Conservation (phyloP, 2,329 filamentous ascomycete species). For the Hymenoscyphus fructigenus region DNA sequence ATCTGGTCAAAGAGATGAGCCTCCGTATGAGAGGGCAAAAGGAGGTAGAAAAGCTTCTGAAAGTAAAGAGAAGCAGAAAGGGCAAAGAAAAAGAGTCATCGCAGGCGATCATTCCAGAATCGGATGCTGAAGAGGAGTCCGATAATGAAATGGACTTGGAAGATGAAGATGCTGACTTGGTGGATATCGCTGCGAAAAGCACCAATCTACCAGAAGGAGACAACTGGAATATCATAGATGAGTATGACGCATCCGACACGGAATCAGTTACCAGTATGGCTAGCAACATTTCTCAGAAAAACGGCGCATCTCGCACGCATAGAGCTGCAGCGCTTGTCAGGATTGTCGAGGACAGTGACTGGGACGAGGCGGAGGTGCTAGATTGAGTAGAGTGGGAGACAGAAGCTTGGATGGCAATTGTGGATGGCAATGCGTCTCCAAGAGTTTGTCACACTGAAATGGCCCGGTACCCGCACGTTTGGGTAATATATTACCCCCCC, state of each 20-base stretch:
- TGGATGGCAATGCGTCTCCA: too few relatives aligned
- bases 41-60: slow-evolving; percentile 69
- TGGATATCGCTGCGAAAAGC: not conserved
- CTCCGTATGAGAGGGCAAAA: slow-evolving; percentile 69
- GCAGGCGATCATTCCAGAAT: slow-evolving; percentile 18
- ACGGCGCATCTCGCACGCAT: not conserved
- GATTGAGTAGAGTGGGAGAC: slow-evolving; percentile 32
- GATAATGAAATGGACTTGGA: slow-evolving; percentile 18
- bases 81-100: slow-evolving; percentile 17
- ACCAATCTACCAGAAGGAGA: slow-evolving; percentile 11
- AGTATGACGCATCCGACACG: slow-evolving; percentile 27
- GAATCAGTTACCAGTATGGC: slow-evolving; percentile 24
- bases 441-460: too few relatives aligned
- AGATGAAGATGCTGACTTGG: slow-evolving; percentile 14
- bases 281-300: slow-evolving; percentile 17
- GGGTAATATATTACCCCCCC: too few relatives aligned
- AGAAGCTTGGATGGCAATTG: too few relatives aligned
- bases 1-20: slow-evolving; percentile 80
- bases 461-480: too few relatives aligned
- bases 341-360: slow-evolving; percentile 55
- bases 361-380: slow-evolving; percentile 47
- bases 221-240: slow-evolving; percentile 23
- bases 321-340: slow-evolving; percentile 34
- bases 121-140: slow-evolving; percentile 18
- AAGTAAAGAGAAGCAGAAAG: slow-evolving; percentile 37